Base-by-base conservation (phyloP, 768 basidiomycete genomes). In the Chalciporus piperatus region DNA sequence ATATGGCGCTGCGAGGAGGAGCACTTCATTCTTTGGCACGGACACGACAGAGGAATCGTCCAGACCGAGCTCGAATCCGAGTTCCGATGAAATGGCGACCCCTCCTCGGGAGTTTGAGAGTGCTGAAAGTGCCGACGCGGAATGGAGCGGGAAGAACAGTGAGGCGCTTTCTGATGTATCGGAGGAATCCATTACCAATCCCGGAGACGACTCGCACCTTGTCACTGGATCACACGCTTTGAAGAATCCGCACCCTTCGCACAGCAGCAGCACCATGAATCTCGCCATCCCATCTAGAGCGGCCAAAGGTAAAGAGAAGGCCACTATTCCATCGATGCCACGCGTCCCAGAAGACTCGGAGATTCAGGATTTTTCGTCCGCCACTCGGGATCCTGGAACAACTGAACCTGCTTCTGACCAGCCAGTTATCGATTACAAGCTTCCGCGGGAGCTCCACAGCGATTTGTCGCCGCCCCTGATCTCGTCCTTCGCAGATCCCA, bases 401-500 rank as follows among this genome's bases (percentile, higher is more conserved):
- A 35, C 41, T 20, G 60, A 59, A 30, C 42, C 23, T 3, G 9
- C 27, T 27, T 6, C 27, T 9, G 62, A 54, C 42, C 53, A 56
- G 22, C 50, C 56, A 2, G 53, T 70, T 19, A 65, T 81, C 58
- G 81, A 87, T 55, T 86, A 83, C 62, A 80, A 81, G 59, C 71
- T 77, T 46, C 89, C 89, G 16, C 74, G 89, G 32, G 70, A 71
- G 51, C 70, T 89, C 49, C 83, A 88, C 60, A 67, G 62, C 38
- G 70, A 71, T 23, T 59, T 65, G 38, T 80, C 80, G 12, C 89
- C 92, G 4, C 76, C 77, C 16, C 71, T 75, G 41, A 69, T 91
- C 53, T 83, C 82, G 40, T 74, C 76, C 32, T 83, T 86, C 55
- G 76, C 79, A 28, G 87, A 92, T 42, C 96, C 96, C 3, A 80